Percentiles rank a stretch among this genome's conserved stretches.
phyloP scores from a whole-genome alignment of 164 flowering plant genomes.

The Nelumbo lutea region DNA sequence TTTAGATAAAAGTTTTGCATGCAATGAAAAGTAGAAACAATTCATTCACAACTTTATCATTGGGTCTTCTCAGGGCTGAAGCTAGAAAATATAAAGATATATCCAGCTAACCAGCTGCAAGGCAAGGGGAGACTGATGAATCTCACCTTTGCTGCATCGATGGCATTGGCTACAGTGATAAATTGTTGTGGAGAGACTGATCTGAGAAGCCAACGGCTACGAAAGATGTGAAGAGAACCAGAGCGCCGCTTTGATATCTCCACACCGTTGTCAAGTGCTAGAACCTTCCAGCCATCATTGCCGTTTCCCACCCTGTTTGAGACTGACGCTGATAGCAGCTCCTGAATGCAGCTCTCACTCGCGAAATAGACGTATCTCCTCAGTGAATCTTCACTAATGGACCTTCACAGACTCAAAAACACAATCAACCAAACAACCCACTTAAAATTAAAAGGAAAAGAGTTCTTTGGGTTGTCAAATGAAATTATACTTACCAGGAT shows the following conservation, averaged over 20 bases:
- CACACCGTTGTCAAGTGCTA: slow-evolving; percentile 50
- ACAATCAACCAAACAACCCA: not conserved
- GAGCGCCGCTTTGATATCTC: slow-evolving; percentile 75
- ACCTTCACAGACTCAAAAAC: slow-evolving; percentile 32
- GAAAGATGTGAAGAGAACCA: slow-evolving; percentile 55
- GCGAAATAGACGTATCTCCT: slow-evolving; percentile 73
- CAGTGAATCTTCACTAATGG: slow-evolving; percentile 76
- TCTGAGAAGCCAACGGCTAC: slow-evolving; percentile 66
- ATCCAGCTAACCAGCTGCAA: too few relatives aligned
- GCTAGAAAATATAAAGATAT: too few relatives aligned
- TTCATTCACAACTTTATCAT: too few relatives aligned
- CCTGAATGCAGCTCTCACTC: slow-evolving; percentile 89
- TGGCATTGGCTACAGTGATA: slow-evolving; percentile 83
- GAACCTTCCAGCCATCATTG: slow-evolving; percentile 60
- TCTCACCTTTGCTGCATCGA: slow-evolving; percentile 80
- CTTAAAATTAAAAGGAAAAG: not conserved
- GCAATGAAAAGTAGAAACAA: too few relatives aligned
- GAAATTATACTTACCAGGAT: slow-evolving; percentile 40
- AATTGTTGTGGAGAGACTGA: slow-evolving; percentile 78
- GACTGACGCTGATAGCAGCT: slow-evolving; percentile 67
- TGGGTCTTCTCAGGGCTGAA: too few relatives aligned
- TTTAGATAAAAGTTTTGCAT: too few relatives aligned
- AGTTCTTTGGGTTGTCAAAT: not conserved
- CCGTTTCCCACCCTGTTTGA: slow-evolving; percentile 28
- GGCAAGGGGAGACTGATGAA: not conserved